A percentile compares a stretch with the other conserved stretches of the same genome.
Conservation (phyloP, 163 green algal species). For the Coccomyxa subellipsoidea region DNA sequence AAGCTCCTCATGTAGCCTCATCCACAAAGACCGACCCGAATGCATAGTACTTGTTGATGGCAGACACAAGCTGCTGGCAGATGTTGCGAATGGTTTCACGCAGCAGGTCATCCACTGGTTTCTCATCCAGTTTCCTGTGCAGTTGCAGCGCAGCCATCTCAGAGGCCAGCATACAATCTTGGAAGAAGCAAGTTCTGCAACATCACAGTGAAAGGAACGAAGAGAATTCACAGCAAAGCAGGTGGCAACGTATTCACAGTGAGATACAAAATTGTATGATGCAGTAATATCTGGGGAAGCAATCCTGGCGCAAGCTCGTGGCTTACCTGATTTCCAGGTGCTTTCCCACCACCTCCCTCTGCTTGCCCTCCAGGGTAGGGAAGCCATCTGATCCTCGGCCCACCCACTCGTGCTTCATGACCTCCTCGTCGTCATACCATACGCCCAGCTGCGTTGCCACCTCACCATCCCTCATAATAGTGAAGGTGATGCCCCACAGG, state of each 20-base stretch:
- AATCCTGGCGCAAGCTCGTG: neutral
- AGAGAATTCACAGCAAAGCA: too few relatives aligned
- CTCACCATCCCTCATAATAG: constrained; percentile 68
- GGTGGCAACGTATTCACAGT: too few relatives aligned
- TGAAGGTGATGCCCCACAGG: constrained; percentile 68
- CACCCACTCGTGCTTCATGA: constrained; percentile 68
- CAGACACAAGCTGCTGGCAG: constrained; percentile 49
- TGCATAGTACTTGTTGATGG: constrained; percentile 65
- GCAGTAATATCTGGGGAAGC: neutral
- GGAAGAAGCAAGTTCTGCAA: too few relatives aligned
- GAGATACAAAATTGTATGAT: too few relatives aligned
- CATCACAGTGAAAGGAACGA: too few relatives aligned
- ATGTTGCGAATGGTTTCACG: constrained; percentile 57
- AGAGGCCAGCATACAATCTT: neutral
- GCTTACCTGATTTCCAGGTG: constrained; percentile 74
- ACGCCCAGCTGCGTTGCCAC: constrained; percentile 57
- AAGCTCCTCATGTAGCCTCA: constrained; percentile 25
- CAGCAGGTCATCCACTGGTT: constrained; percentile 56
- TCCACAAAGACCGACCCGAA: constrained; percentile 51
- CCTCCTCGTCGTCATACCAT: constrained; percentile 26
- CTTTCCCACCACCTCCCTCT: constrained; percentile 66
- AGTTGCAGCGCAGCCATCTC: too few relatives aligned
- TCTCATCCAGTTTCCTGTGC: constrained; percentile 64
- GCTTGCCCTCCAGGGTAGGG: constrained; percentile 67
- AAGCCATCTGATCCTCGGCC: constrained; percentile 75